A percentile compares a stretch with the other conserved stretches of the same genome.
phyloP scores from a whole-genome alignment of 192 early-diverging fungal genomes.

The Thamnidium elegans region DNA sequence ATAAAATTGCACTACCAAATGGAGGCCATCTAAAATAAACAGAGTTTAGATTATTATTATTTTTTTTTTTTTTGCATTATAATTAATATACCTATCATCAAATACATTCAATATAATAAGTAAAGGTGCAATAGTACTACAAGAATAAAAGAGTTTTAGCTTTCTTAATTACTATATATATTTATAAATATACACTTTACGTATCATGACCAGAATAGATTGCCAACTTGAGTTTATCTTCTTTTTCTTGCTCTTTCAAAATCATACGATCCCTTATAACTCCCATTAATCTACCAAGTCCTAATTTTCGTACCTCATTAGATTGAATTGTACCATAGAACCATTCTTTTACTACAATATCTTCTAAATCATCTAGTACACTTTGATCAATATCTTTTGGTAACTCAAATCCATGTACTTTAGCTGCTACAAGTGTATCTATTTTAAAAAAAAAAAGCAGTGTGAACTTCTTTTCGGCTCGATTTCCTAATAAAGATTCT shows the following conservation, averaged over 20 bases:
- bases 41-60: neutral
- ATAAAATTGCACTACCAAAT: slow-evolving; percentile 36
- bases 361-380: slow-evolving; percentile 24
- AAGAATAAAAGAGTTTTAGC: neutral
- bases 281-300: slow-evolving; percentile 35
- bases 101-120: slow-evolving; percentile 31
- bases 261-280: slow-evolving; percentile 38
- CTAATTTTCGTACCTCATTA: slow-evolving; percentile 31
- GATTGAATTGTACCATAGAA: slow-evolving; percentile 31
- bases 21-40: slow-evolving; percentile 37
- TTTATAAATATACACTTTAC: slow-evolving; percentile 17
- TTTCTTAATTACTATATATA: neutral
- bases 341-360: slow-evolving; percentile 35
- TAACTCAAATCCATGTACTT: slow-evolving; percentile 31
- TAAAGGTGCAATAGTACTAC: slow-evolving; percentile 37
- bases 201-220: slow-evolving; percentile 44
- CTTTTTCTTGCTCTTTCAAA: slow-evolving; percentile 25
- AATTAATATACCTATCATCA: slow-evolving; percentile 34
- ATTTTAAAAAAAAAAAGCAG: too few species aligned
- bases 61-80: too few species aligned
- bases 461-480: neutral
- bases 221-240: slow-evolving; percentile 30
- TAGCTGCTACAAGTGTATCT: slow-evolving; percentile 36
- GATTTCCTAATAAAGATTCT: neutral
- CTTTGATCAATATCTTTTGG: slow-evolving; percentile 31